Conservation (phyloP, 331 rosid genomes). For the Cydonia oblonga region DNA sequence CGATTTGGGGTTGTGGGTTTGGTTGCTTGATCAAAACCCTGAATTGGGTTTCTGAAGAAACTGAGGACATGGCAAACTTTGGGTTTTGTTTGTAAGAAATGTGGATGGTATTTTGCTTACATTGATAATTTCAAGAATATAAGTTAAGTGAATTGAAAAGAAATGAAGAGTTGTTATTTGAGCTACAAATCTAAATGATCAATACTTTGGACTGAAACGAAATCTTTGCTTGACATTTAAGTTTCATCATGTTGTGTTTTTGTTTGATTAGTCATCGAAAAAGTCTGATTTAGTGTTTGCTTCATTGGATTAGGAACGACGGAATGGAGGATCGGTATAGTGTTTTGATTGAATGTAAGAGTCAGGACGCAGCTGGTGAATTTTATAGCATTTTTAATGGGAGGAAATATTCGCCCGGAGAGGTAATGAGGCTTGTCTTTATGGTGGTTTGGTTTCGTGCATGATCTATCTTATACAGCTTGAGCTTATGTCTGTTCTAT, state of each 20-base stretch:
- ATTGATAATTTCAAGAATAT: neutral
- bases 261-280: neutral
- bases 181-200: neutral
- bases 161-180: neutral
- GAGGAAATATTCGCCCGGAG: slow-evolving; percentile 60
- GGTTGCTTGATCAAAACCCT: neutral
- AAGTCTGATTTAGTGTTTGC: neutral
- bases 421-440: slow-evolving; percentile 34
- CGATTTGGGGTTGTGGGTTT: neutral
- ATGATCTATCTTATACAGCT: neutral
- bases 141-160: neutral
- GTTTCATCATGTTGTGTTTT: neutral
- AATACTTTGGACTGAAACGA: neutral
- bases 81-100: neutral
- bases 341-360: slow-evolving; percentile 48
- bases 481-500: neutral
- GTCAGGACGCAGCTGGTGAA: slow-evolving; percentile 39
- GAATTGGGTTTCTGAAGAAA: neutral
- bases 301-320: slow-evolving; percentile 35
- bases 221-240: neutral
- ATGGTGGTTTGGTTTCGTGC: too few relatives aligned
- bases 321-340: slow-evolving; percentile 85
- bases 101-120: neutral
- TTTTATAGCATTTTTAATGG: slow-evolving; percentile 59
- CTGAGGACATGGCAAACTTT: neutral